Base-by-base conservation (phyloP, 1,284 basidiomycete genomes). In the Pascua guehoae region DNA sequence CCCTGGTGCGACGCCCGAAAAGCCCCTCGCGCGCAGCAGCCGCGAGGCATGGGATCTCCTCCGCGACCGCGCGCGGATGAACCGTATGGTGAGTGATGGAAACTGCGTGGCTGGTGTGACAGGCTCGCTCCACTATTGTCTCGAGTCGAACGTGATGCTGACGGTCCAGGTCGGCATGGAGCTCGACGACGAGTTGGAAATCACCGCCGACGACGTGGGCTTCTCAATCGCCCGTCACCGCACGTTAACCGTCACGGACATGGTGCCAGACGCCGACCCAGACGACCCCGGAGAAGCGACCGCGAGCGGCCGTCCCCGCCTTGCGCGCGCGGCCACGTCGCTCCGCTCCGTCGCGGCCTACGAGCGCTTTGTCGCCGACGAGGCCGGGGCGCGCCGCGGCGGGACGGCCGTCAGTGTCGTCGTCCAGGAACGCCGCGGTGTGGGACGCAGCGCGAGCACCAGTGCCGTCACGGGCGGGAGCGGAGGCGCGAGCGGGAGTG, bases 361-460 rank as follows among this genome's bases (percentile, higher is more conserved):
- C 24, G 24, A 32, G 24, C 24, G 24, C 24, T 17, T 12, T 45
- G 44, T 4, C 3, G 44, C 12, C 18, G 44, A 17, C 18, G 42
- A 50, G 14, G 49, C n/a, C 16, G 10, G 24, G 40, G 12, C 5
- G 32, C 24, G 18, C 5, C 18, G 24, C 41, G 3, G 15, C 18
- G 40, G 49, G 51, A 0, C 65, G 61, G 2, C 66, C 63, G 12
- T 71, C 68, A 32, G 24, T 0, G 70, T 71, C 12, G 66, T 72
- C 4, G 55, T 53, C 4, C 41, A 56, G 32, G 37, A 51, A 32
- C 24, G 24, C 24, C 24, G 24, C 24, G 24, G 9, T 11, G 32
- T 8, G 18, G 17, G 24, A 4, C 45, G 45, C 17, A 24, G 37
- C 41, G n/a, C 17, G 12, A 16, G 32, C 5, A 32, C 12, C 10